Conservation (phyloP, 345 rosid genomes). For the Gynandropsis gynandra region DNA sequence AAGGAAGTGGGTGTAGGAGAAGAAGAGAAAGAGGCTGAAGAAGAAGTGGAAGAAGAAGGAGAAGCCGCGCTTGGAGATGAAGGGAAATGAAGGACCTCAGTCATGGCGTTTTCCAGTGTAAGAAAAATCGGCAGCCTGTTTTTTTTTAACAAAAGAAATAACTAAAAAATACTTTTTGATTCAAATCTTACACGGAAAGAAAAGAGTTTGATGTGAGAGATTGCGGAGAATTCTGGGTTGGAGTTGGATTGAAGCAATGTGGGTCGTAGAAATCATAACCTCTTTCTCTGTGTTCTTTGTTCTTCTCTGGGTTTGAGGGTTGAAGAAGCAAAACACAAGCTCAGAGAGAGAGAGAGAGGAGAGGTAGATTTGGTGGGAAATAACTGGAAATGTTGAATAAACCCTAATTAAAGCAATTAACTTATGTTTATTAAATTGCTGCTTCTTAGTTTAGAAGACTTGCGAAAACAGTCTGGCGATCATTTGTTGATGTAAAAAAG, state of each 20-base stretch:
- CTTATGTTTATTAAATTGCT: neutral
- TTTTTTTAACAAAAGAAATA: conserved; percentile 6
- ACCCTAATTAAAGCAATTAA: conserved; percentile 9
- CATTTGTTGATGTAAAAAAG: neutral
- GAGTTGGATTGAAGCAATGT: conserved; percentile 42
- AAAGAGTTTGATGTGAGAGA: conserved; percentile 1
- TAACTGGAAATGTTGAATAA: conserved; percentile 6
- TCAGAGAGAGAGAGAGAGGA: conserved; percentile 1
- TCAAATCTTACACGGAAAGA: conserved; percentile 15
- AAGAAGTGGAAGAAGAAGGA: conserved; percentile 31
- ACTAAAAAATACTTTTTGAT: neutral
- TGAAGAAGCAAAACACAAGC: conserved; percentile 24
- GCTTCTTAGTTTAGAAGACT: neutral
- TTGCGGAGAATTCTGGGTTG: conserved; percentile 10
- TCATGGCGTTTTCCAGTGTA: conserved; percentile 39
- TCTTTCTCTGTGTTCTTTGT: conserved; percentile 4
- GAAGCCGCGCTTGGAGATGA: conserved; percentile 38
- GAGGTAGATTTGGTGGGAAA: conserved; percentile 33
- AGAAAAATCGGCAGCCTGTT: neutral
- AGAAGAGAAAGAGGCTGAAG: neutral
- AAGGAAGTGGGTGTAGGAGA: conserved; percentile 28
- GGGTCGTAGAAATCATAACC: conserved; percentile 37
- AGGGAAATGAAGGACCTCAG: conserved; percentile 71
- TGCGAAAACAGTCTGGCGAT: neutral
- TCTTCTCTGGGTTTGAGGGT: conserved; percentile 16